Percentiles rank a stretch among this genome's conserved stretches.
Conservation (phyloP, 768 basidiomycete species). For the Hypholoma fasciculare region DNA sequence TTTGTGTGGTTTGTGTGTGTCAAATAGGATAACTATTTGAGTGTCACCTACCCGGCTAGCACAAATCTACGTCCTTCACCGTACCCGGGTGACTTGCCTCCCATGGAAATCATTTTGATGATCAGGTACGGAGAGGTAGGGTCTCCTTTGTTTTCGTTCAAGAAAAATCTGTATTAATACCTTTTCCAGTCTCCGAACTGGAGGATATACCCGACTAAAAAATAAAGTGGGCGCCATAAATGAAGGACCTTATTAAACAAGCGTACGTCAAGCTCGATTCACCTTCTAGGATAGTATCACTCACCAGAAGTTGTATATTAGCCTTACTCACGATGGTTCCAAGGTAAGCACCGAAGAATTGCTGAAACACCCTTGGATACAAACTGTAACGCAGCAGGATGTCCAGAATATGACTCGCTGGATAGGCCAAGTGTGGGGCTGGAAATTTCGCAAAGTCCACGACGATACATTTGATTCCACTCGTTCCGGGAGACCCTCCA, state of each 20-base stretch:
- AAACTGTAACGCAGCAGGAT: conserved; percentile 17
- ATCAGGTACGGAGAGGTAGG: conserved; percentile 77
- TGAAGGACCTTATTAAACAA: conserved; percentile 89
- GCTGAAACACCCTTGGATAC: conserved; percentile 38
- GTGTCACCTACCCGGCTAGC: too few relatives aligned
- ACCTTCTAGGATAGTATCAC: neutral
- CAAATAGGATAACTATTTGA: too few relatives aligned
- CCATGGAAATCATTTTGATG: conserved; percentile 89
- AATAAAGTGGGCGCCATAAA: conserved; percentile 76
- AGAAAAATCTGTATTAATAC: neutral
- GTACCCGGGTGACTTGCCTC: conserved; percentile 84
- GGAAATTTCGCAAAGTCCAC: conserved; percentile 4
- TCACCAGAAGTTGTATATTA: neutral
- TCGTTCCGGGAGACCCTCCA: neutral
- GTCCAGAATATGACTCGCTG: conserved; percentile 22
- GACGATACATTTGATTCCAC: neutral
- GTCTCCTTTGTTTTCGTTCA: conserved; percentile 1
- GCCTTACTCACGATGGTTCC: conserved; percentile 39
- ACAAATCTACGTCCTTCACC: too few relatives aligned
- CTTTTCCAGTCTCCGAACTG: conserved; percentile 66
- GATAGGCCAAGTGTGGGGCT: conserved; percentile 25
- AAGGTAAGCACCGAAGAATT: conserved; percentile 83
- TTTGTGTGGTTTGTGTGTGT: too few relatives aligned
- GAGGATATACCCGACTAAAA: conserved; percentile 60
- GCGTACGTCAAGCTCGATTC: conserved; percentile 52